These are phyloP conservation scores for Ceratobasidium sp. DNA, from an alignment of 1,284 basidiomycete species.

Conservation along the genomic window DNA sequence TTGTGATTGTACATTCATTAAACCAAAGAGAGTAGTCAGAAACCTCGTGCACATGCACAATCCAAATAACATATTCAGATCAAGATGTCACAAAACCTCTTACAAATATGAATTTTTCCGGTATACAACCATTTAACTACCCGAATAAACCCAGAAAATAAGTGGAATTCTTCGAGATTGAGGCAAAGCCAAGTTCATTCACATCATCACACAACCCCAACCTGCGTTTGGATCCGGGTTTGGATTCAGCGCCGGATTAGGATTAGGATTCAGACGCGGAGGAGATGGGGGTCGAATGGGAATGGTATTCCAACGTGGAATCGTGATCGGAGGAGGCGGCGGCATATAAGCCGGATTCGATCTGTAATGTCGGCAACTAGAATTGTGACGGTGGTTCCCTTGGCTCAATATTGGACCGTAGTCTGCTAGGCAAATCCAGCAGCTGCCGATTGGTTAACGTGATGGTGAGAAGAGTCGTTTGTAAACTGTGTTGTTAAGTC, in stretches of 20 bases:
- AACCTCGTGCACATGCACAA: no score
- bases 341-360: neutral
- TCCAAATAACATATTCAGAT: no score
- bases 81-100: no score
- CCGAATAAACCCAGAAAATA: no score
- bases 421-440: conserved; percentile 25
- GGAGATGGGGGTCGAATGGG: no score
- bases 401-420: neutral
- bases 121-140: no score
- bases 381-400: conserved; percentile 27
- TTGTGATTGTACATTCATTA: neutral
- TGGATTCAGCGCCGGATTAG: neutral
- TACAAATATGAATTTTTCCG: no score
- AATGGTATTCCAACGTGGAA: no score
- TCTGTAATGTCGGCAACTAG: conserved; percentile 20
- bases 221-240: neutral
- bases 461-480: neutral
- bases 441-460: neutral
- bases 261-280: neutral
- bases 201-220: conserved; percentile 22
- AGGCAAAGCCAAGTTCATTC: neutral
- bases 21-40: neutral
- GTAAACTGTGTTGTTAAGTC: neutral
- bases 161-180: no score
- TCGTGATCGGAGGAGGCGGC: no score